Evolutionary conservation across 2,329 filamentous ascomycete species (phyloP).

Genomic region (Fusarium dimerum): DNA sequence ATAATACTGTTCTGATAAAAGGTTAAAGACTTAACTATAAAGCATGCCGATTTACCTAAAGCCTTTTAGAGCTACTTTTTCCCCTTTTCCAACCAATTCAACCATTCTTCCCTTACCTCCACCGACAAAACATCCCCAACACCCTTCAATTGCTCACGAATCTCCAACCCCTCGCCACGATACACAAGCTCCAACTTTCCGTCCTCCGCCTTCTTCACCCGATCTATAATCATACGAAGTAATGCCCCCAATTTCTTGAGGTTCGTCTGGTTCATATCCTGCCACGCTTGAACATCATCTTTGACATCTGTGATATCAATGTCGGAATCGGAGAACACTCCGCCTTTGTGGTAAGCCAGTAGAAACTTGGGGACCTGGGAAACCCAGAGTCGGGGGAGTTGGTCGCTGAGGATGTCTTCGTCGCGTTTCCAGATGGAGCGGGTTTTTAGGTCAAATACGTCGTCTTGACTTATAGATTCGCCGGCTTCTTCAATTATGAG

Average conservation of each 20-base stretch:
- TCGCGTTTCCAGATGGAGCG: constrained; percentile 29
- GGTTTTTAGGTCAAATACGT: constrained; percentile 48
- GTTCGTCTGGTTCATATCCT: constrained; percentile 30
- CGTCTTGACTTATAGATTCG: constrained; percentile 29
- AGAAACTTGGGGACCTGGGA: constrained; percentile 41
- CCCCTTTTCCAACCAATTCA: constrained; percentile 20
- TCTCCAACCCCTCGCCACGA: constrained; percentile 17
- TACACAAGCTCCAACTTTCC: constrained; percentile 28
- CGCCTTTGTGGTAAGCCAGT: constrained; percentile 41
- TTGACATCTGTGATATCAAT: constrained; percentile 35
- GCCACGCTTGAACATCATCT: constrained; percentile 37
- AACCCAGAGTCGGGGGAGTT: constrained; percentile 46
- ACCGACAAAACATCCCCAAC: constrained; percentile 26
- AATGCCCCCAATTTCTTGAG: constrained; percentile 33
- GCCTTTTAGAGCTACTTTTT: too few species aligned
- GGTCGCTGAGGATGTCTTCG: constrained; percentile 31
- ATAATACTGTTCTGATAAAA: too few species aligned
- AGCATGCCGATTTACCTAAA: too few species aligned
- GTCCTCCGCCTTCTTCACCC: constrained; percentile 3
- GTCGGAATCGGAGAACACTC: constrained; percentile 35
- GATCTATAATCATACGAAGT: constrained; percentile 21
- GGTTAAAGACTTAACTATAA: too few species aligned
- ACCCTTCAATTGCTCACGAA: constrained; percentile 25
- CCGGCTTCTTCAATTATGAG: constrained; percentile 28
- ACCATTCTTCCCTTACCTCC: constrained; percentile 24